Evolutionary conservation across 495 filamentous ascomycete genomes (phyloP).

Genomic region (Penicillium alfredii): DNA sequence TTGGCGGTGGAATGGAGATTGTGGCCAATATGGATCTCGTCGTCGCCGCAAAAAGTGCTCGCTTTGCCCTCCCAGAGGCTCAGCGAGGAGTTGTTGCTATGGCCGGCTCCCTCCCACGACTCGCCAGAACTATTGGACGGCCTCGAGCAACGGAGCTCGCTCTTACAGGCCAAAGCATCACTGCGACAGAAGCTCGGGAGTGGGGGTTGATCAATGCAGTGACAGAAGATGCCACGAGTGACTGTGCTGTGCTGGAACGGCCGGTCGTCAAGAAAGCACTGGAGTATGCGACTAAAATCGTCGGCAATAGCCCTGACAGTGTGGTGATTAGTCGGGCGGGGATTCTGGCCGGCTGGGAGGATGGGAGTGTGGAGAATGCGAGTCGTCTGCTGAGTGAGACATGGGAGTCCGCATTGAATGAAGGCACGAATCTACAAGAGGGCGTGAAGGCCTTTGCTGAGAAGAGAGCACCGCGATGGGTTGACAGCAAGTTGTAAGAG

Average conservation of each 20-base stretch:
- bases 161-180: conserved; percentile 50
- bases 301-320: conserved; percentile 56
- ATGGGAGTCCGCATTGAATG: conserved; percentile 48
- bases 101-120: conserved; percentile 59
- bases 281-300: conserved; percentile 31
- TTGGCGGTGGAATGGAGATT: conserved; percentile 67
- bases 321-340: conserved; percentile 58
- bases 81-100: conserved; percentile 60
- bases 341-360: conserved; percentile 57
- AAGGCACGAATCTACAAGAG: conserved; percentile 65
- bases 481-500: conserved; percentile 63
- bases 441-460: conserved; percentile 68
- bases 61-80: conserved; percentile 58
- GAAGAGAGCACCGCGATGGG: conserved; percentile 64
- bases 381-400: conserved; percentile 11
- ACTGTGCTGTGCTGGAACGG: conserved; percentile 8
- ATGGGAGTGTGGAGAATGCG: conserved; percentile 53
- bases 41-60: conserved; percentile 45
- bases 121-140: conserved; percentile 53
- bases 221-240: conserved; percentile 34
- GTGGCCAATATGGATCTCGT: conserved; percentile 59
- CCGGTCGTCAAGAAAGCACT: conserved; percentile 39
- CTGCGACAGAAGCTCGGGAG: conserved; percentile 45
- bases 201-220: conserved; percentile 65
- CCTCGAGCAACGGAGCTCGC: conserved; percentile 64